Conservation (phyloP, 2,329 filamentous ascomycete genomes). For the Dichotomopilus funicola region DNA sequence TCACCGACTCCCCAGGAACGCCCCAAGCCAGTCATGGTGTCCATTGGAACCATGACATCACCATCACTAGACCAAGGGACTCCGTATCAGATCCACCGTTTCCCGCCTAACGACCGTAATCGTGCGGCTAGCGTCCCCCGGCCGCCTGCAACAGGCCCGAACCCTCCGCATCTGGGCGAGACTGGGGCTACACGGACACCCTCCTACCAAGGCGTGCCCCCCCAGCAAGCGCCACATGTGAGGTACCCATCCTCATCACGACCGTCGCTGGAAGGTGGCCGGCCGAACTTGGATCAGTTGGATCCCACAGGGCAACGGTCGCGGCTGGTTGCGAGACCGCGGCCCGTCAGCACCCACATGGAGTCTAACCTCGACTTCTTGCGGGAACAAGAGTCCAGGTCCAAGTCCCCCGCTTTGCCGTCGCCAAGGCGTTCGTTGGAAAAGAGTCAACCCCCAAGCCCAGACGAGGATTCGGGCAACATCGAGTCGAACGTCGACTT, state of each 20-base stretch:
- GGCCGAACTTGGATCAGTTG: slow-evolving; percentile 58
- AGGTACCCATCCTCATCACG: slow-evolving; percentile 45
- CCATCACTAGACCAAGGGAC: slow-evolving; percentile 42
- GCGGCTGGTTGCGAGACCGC: slow-evolving; percentile 40
- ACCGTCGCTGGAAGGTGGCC: slow-evolving; percentile 64
- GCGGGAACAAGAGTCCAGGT: slow-evolving; percentile 63
- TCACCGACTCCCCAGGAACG: slow-evolving; percentile 34
- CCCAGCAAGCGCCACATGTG: slow-evolving; percentile 27
- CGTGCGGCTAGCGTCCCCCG: slow-evolving; percentile 36
- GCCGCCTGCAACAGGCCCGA: slow-evolving; percentile 27
- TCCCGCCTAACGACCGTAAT: slow-evolving; percentile 35
- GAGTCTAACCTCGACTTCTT: slow-evolving; percentile 78
- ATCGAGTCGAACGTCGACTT: slow-evolving; percentile 80
- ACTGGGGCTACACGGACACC: slow-evolving; percentile 25
- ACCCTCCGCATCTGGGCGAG: slow-evolving; percentile 23
- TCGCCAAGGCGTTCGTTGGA: slow-evolving; percentile 30
- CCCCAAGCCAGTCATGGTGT: slow-evolving; percentile 38
- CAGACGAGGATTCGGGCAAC: slow-evolving; percentile 49
- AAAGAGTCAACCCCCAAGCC: slow-evolving; percentile 37
- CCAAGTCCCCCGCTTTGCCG: slow-evolving; percentile 33
- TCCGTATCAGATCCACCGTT: slow-evolving; percentile 36
- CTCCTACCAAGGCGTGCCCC: slow-evolving; percentile 31
- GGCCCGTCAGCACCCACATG: slow-evolving; percentile 77
- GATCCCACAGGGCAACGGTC: slow-evolving; percentile 48
- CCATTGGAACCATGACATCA: slow-evolving; percentile 74